Conservation (phyloP, 2,329 filamentous ascomycete species). For the Pseudocercospora musae region DNA sequence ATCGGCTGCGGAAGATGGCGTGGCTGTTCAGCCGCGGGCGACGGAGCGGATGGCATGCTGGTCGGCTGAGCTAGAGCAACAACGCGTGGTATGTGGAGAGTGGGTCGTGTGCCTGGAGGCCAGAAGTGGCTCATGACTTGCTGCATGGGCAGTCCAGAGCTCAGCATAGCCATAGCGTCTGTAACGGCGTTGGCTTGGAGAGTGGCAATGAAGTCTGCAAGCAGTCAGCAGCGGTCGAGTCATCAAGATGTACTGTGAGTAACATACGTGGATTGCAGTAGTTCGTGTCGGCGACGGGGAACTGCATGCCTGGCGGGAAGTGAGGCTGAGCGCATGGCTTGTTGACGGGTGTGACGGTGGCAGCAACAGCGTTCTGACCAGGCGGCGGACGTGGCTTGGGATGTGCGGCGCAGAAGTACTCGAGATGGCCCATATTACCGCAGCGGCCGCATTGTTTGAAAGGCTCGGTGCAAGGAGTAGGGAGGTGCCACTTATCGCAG, state of each 20-base stretch:
- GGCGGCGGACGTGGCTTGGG: conserved; percentile 8
- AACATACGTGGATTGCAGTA: neutral
- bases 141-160: neutral
- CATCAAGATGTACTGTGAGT: no score
- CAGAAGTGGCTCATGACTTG: neutral
- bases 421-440: conserved; percentile 21
- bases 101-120: neutral
- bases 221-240: neutral
- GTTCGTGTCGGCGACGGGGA: neutral
- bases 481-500: conserved; percentile 30
- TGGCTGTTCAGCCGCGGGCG: neutral
- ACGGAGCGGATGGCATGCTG: neutral
- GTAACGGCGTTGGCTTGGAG: neutral
- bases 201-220: neutral
- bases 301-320: neutral
- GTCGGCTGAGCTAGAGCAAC: neutral
- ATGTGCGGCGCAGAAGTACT: conserved; percentile 23
- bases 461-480: conserved; percentile 15
- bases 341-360: neutral
- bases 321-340: neutral
- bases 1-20: neutral
- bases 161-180: neutral
- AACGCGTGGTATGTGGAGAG: neutral
- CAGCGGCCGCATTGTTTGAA: conserved; percentile 21
- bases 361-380: neutral